phyloP scores from a whole-genome alignment of 257 asterid genomes.

The Plantago major region DNA sequence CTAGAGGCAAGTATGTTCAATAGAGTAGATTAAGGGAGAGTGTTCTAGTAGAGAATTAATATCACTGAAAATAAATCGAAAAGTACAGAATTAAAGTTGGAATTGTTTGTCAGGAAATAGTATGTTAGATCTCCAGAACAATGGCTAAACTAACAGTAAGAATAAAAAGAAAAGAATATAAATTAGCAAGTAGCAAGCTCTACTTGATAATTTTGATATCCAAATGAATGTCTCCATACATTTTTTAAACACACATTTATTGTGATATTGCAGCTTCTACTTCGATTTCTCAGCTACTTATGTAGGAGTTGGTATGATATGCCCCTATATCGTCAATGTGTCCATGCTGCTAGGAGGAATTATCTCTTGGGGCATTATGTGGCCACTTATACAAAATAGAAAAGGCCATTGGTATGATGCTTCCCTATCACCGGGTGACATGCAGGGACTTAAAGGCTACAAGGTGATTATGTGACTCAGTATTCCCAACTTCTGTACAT shows the following conservation, averaged over 20 bases:
- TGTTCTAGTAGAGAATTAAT: too few relatives aligned
- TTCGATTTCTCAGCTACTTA: slow-evolving; percentile 60
- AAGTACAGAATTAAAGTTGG: too few relatives aligned
- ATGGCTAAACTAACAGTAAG: too few relatives aligned
- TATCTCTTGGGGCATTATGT: slow-evolving; percentile 51
- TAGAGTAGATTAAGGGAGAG: too few relatives aligned
- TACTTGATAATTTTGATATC: too few relatives aligned
- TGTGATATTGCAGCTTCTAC: slow-evolving; percentile 29
- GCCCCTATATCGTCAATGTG: slow-evolving; percentile 46
- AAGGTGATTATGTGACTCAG: slow-evolving; percentile 24
- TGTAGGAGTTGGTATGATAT: slow-evolving; percentile 61
- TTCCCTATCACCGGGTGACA: slow-evolving; percentile 15
- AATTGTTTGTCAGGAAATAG: too few relatives aligned
- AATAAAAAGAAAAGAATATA: too few relatives aligned
- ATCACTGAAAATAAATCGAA: too few relatives aligned
- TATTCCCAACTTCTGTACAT: neutral
- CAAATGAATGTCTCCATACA: too few relatives aligned
- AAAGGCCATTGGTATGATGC: slow-evolving; percentile 50
- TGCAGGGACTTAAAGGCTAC: slow-evolving; percentile 51
- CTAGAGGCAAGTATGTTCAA: too few relatives aligned
- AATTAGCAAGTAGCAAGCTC: too few relatives aligned
- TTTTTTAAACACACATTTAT: neutral
- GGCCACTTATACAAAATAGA: slow-evolving; percentile 40
- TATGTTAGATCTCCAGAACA: too few relatives aligned
- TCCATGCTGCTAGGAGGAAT: slow-evolving; percentile 47